These are phyloP conservation scores for Mucor velutinosus DNA, from an alignment of 371 early-diverging fungal species.

Conservation along the genomic window DNA sequence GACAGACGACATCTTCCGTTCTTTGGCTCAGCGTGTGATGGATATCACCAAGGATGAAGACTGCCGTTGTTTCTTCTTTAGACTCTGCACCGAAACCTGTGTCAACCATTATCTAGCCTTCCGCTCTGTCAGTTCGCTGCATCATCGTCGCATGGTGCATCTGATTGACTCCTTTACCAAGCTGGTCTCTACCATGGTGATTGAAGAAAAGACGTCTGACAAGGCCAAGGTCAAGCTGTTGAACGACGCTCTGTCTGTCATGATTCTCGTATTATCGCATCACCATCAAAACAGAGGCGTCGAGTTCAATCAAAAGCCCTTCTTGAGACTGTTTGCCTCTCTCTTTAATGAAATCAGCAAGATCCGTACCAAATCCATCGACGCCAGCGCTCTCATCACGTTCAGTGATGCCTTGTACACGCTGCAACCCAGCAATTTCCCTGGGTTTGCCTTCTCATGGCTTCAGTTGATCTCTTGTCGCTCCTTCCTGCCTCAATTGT, in stretches of 20 bases:
- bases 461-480: slow-evolving; percentile 90
- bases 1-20: slow-evolving; percentile 64
- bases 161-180: slow-evolving; percentile 82
- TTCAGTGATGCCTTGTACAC: slow-evolving; percentile 82
- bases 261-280: slow-evolving; percentile 81
- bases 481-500: slow-evolving; percentile 84
- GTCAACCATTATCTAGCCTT: slow-evolving; percentile 70
- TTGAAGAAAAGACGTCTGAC: slow-evolving; percentile 41
- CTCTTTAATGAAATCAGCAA: slow-evolving; percentile 79
- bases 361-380: slow-evolving; percentile 42
- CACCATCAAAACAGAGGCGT: slow-evolving; percentile 76
- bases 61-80: slow-evolving; percentile 80
- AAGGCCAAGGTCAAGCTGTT: slow-evolving; percentile 63
- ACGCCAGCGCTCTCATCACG: slow-evolving; percentile 24
- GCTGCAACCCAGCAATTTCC: slow-evolving; percentile 82
- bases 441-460: slow-evolving; percentile 97
- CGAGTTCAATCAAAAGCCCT: slow-evolving; percentile 89
- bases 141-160: slow-evolving; percentile 60
- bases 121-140: slow-evolving; percentile 35
- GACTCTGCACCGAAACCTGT: slow-evolving; percentile 82
- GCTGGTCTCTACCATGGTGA: slow-evolving; percentile 69
- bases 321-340: slow-evolving; percentile 88
- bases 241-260: slow-evolving; percentile 80
- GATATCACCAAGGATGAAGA: slow-evolving; percentile 66
- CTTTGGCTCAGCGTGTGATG: slow-evolving; percentile 63